Conservation (phyloP, 768 basidiomycete species). For the Lactarius hengduanensis region DNA sequence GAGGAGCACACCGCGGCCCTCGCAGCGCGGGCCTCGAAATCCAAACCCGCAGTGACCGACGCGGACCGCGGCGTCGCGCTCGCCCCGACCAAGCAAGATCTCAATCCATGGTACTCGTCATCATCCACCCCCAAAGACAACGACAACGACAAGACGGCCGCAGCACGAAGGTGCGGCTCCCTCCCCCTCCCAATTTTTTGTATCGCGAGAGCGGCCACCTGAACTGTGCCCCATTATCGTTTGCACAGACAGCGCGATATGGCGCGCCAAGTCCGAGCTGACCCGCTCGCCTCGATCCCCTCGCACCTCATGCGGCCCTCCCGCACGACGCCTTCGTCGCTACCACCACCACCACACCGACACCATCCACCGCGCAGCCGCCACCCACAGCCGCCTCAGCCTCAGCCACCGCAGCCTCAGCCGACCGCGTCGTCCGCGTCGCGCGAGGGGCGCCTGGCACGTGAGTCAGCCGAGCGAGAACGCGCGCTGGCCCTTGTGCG, state of each 20-base stretch:
- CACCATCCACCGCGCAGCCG: slow-evolving; percentile 34
- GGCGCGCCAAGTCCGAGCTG: slow-evolving; percentile 58
- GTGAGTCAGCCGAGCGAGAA: slow-evolving; percentile 73
- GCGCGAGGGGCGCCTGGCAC: slow-evolving; percentile 56
- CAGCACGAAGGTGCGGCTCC: slow-evolving; percentile 30
- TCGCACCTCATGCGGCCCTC: slow-evolving; percentile 54
- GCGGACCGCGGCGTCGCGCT: slow-evolving; percentile 71
- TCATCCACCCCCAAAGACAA: slow-evolving; percentile 29
- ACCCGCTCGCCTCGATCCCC: slow-evolving; percentile 75
- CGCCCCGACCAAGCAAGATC: slow-evolving; percentile 72
- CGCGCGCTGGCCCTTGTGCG: slow-evolving; percentile 71
- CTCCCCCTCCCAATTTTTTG: background rate
- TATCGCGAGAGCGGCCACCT: background rate
- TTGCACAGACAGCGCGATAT: slow-evolving; percentile 57
- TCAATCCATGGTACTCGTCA: slow-evolving; percentile 74
- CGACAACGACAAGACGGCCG: slow-evolving; percentile 29
- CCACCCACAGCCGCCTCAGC: background rate
- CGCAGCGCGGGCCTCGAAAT: slow-evolving; percentile 48
- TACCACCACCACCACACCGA: background rate
- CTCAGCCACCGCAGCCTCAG: slow-evolving; percentile 23
- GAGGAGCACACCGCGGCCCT: slow-evolving; percentile 55
- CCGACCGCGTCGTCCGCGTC: slow-evolving; percentile 28
- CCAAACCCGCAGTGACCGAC: slow-evolving; percentile 37
- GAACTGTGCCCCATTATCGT: background rate
- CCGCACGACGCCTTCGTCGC: background rate